Percentiles rank a stretch among this genome's conserved stretches.
Conservation (phyloP, 2,329 filamentous ascomycete genomes). For the Pyrenophora graminea region DNA sequence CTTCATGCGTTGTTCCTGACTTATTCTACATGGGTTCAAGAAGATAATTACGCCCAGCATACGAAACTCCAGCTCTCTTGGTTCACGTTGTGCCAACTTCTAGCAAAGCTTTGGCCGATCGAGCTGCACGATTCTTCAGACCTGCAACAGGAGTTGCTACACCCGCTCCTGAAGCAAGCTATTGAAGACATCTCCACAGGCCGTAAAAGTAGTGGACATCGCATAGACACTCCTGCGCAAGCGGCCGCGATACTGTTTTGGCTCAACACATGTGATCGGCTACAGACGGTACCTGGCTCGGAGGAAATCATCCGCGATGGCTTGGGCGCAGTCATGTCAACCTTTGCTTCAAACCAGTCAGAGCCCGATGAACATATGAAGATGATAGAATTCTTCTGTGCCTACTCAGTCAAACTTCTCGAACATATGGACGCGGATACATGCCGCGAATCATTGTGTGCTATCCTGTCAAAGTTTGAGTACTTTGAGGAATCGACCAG, state of each 20-base stretch:
- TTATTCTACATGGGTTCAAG: constrained; percentile 27
- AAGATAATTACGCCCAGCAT: constrained; percentile 23
- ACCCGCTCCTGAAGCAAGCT: constrained; percentile 35
- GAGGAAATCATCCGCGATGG: constrained; percentile 24
- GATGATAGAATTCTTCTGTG: constrained; percentile 34
- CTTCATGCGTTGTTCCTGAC: constrained; percentile 29
- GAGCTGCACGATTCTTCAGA: constrained; percentile 32
- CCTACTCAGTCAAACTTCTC: constrained; percentile 32
- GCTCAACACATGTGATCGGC: constrained; percentile 29
- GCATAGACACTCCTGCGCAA: constrained; percentile 22
- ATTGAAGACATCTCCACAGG: constrained; percentile 24
- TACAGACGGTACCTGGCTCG: constrained; percentile 30
- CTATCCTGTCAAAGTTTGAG: constrained; percentile 25
- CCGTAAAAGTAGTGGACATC: constrained; percentile 11
- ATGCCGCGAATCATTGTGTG: constrained; percentile 20
- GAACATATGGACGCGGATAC: constrained; percentile 22
- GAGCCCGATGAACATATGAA: constrained; percentile 19
- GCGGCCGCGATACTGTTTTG: constrained; percentile 36
- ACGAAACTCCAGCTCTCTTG: constrained; percentile 28
- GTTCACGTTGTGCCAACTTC: constrained; percentile 35
- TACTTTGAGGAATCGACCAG: constrained; percentile 9
- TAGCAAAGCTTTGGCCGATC: constrained; percentile 39
- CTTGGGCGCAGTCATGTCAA: constrained; percentile 30
- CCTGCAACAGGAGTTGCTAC: constrained; percentile 29
- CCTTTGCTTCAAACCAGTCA: constrained; percentile 19